A percentile compares a stretch with the other conserved stretches of the same genome.
These are phyloP conservation scores for Ascoidea asiatica DNA, from an alignment of 805 yeast genomes.

Conservation along the genomic window DNA sequence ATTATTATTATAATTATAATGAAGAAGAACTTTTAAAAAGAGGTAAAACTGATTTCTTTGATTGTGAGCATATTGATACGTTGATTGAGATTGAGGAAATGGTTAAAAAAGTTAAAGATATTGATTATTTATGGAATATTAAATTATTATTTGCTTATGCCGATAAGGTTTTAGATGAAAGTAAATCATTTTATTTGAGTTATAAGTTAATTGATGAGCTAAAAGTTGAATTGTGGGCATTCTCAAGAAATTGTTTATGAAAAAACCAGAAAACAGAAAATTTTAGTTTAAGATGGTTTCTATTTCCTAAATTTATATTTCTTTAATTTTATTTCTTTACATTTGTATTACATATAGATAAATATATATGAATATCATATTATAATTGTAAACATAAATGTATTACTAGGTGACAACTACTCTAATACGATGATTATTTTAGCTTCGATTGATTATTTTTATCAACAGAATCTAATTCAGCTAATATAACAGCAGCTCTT, in stretches of 20 bases:
- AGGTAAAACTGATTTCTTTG: slow-evolving; percentile 16
- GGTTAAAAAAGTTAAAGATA: slow-evolving; percentile 25
- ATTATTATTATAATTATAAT: slow-evolving; percentile 9
- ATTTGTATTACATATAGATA: too few species aligned
- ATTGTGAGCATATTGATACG: slow-evolving; percentile 37
- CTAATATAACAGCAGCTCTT: slow-evolving; percentile 73
- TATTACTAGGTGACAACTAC: too few species aligned
- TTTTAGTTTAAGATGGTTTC: too few species aligned
- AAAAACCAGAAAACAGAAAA: too few species aligned
- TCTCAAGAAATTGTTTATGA: slow-evolving; percentile 2
- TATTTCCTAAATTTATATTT: too few species aligned
- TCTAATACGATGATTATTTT: too few species aligned
- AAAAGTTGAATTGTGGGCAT: slow-evolving; percentile 28
- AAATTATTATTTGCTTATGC: slow-evolving; percentile 47
- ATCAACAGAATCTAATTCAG: slow-evolving; percentile 57
- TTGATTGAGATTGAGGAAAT: slow-evolving; percentile 35
- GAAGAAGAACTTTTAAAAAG: slow-evolving; percentile 11
- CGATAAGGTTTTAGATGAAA: slow-evolving; percentile 26
- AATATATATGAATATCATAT: too few species aligned
- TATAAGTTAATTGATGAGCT: slow-evolving; percentile 38
- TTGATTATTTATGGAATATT: slow-evolving; percentile 53
- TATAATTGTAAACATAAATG: too few species aligned
- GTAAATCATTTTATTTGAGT: slow-evolving; percentile 28
- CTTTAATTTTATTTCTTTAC: too few species aligned
- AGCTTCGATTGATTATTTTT: too few species aligned